Conservation (phyloP, 1,139 yeast species). For the Arxiozyma slooffiae region DNA sequence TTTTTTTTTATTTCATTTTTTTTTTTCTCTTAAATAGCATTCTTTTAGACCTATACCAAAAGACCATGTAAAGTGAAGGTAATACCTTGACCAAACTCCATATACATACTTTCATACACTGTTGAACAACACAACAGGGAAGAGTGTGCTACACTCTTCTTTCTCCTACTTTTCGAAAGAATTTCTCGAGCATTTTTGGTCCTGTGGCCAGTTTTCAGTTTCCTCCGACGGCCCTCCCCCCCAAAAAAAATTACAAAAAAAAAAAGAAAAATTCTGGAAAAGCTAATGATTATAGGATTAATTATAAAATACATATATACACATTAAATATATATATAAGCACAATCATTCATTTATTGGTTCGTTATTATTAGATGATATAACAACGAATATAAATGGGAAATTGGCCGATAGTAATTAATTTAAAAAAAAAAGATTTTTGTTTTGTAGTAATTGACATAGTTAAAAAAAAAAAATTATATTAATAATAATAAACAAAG, state of each 20-base stretch:
- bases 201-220: too few relatives aligned
- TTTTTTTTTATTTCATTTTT: too few relatives aligned
- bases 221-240: too few relatives aligned
- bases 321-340: neutral
- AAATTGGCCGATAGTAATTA: neutral
- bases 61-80: neutral
- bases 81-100: too few relatives aligned
- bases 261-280: neutral
- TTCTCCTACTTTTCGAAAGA: neutral
- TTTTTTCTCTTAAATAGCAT: too few relatives aligned
- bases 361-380: too few relatives aligned
- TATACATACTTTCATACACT: too few relatives aligned
- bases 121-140: too few relatives aligned
- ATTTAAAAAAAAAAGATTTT: too few relatives aligned
- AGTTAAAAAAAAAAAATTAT: neutral
- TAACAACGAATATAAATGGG: neutral
- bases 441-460: neutral
- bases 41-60: neutral
- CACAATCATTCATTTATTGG: neutral
- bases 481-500: too few relatives aligned
- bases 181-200: neutral
- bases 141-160: neutral
- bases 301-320: neutral
- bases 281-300: neutral
- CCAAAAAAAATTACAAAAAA: too few relatives aligned